phyloP scores from a whole-genome alignment of 2,329 filamentous ascomycete species.

The Didymella pomorum region DNA sequence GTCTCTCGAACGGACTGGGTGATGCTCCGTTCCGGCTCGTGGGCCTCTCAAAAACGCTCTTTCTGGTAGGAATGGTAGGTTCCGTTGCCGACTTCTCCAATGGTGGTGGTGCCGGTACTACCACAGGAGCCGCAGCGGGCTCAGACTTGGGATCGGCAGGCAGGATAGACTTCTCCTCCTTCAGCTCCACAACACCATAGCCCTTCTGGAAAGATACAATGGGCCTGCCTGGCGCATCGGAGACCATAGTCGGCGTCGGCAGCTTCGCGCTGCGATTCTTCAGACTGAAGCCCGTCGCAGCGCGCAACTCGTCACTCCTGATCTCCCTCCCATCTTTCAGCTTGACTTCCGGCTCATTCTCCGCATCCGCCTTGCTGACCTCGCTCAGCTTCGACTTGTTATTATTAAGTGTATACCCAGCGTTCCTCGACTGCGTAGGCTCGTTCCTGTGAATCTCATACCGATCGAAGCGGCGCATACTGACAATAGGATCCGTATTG shows the following conservation, averaged over 20 bases:
- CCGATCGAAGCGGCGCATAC: slow-evolving; percentile 54
- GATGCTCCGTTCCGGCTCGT: slow-evolving; percentile 3
- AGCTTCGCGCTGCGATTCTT: slow-evolving; percentile 87
- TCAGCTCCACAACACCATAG: slow-evolving; percentile 80
- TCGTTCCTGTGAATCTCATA: slow-evolving; percentile 86
- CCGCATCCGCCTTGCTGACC: slow-evolving; percentile 37
- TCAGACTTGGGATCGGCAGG: slow-evolving; percentile 10
- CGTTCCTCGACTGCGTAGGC: slow-evolving; percentile 81
- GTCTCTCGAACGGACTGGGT: slow-evolving; percentile 8
- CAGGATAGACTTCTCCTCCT: slow-evolving; percentile 54
- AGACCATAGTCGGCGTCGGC: slow-evolving; percentile 88
- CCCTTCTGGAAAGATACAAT: slow-evolving; percentile 96
- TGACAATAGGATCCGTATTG: slow-evolving; percentile 57
- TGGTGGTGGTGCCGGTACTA: slow-evolving; percentile 32
- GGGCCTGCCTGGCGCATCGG: slow-evolving; percentile 85
- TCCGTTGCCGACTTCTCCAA: slow-evolving; percentile 53
- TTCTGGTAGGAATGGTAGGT: slow-evolving; percentile 59
- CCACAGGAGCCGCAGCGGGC: neutral
- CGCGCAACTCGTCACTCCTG: slow-evolving; percentile 83
- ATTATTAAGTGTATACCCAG: slow-evolving; percentile 77
- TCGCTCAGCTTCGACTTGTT: slow-evolving; percentile 45
- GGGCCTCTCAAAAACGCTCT: slow-evolving; percentile 52
- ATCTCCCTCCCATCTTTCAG: slow-evolving; percentile 84
- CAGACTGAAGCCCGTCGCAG: slow-evolving; percentile 87
- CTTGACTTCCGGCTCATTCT: slow-evolving; percentile 53